Evolutionary conservation across 208 protist genomes (phyloP).

Genomic region (Trypanosoma vivax): DNA sequence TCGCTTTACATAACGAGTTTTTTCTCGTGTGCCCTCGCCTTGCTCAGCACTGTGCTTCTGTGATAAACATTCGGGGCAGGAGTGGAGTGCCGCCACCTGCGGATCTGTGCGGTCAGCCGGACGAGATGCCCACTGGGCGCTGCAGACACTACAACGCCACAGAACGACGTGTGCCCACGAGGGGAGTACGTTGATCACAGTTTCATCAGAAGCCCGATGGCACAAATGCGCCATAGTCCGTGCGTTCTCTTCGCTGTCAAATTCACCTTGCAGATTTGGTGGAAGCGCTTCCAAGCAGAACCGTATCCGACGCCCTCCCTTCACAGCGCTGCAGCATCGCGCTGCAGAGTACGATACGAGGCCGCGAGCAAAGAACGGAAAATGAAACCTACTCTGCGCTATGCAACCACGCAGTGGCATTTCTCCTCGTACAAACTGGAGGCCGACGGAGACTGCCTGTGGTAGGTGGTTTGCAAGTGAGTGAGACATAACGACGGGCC

Average conservation of each 20-base stretch:
- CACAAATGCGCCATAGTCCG: slow-evolving; percentile 10
- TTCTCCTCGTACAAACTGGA: no score
- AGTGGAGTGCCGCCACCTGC: slow-evolving; percentile 36
- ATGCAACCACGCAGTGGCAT: no score
- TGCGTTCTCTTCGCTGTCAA: slow-evolving; percentile 16
- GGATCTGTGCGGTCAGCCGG: slow-evolving; percentile 43
- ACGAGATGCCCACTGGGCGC: slow-evolving; percentile 41
- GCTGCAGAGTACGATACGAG: not conserved
- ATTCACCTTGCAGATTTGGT: slow-evolving; percentile 10
- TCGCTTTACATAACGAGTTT: slow-evolving; percentile 2
- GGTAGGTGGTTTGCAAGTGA: no score
- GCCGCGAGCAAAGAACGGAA: slow-evolving; percentile 4
- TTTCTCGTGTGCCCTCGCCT: not conserved
- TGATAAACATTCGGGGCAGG: slow-evolving; percentile 37
- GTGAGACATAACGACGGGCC: no score
- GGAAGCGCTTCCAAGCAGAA: slow-evolving; percentile 18
- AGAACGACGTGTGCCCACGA: slow-evolving; percentile 42
- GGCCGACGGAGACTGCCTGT: no score
- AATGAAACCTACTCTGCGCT: not conserved
- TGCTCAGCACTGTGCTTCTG: not conserved
- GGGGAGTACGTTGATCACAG: slow-evolving; percentile 19
- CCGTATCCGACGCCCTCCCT: no score
- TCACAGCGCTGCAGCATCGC: not conserved
- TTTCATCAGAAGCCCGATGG: not conserved
- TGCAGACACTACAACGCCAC: slow-evolving; percentile 48